Base-by-base conservation (phyloP, 805 yeast species). In the Zygoascus bituminiphila region DNA sequence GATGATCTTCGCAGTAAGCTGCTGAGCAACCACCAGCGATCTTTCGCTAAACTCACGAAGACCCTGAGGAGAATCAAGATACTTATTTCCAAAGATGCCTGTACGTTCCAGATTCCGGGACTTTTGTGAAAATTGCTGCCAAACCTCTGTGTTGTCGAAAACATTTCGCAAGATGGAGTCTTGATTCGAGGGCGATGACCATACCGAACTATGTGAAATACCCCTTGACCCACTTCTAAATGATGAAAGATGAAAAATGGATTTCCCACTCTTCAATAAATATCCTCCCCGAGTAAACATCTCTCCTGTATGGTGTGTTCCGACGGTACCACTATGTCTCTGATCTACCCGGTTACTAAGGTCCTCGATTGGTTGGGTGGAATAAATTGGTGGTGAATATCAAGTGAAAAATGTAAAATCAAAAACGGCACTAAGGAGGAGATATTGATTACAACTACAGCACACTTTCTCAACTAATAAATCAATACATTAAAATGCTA, bases 31-130 rank as follows among this genome's bases (percentile, higher is more conserved):
- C 2, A 53, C 61, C n/a, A 88, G 67, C 0, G 95, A 82, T 19
- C 69, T 73, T 36, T 73, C 68, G 2, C 91, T 78, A 62, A 87
- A 93, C 46, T 76, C 72, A 21, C 74, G 66, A 21, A 91, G 66
- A 0, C 96, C 96, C 2, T 75, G 68, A 0, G 97, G 87, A 1
- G 81, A 72, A 1, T 74, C 76, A 41, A 91, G 68, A 51, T 75
- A 77, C 26, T 84, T 82, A 57, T 91, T 89, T 45, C 74, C 71
- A 62, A 93, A 89, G 25, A 91, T 71, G 0, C 96, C 97, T 1
- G 75, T 70, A 46, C 54, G 17, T 25, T 45, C 38, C 12, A 19
- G 19, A 17, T 31, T 5, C 21, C 22, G 17, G 10, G 45, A 33
- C 12, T 35, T 19, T 2, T 43, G n/a, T 4, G 29, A 17, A 37